Conservation (phyloP, 805 yeast genomes). For the Yarrowia sp. region DNA sequence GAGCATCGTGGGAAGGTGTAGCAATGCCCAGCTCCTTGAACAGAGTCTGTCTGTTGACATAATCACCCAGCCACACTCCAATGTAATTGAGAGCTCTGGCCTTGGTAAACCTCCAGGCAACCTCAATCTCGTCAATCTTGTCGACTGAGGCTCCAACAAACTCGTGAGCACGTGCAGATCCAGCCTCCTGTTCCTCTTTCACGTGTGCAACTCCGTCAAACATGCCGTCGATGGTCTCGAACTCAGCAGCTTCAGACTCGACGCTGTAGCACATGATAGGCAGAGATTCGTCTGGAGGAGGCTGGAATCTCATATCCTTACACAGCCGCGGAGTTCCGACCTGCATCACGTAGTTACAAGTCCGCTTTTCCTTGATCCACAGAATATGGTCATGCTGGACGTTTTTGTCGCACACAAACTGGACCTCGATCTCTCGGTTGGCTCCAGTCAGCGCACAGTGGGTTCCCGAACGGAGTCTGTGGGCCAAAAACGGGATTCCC, state of each 20-base stretch:
- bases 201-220: conserved; percentile 17
- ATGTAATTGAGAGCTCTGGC: conserved; percentile 33
- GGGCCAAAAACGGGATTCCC: conserved; percentile 48
- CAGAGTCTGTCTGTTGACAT: conserved; percentile 8
- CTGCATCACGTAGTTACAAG: conserved; percentile 64
- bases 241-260: conserved; percentile 2
- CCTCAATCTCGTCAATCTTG: conserved; percentile 24
- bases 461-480: conserved; percentile 59
- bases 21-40: conserved; percentile 30
- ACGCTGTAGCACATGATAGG: conserved; percentile 41
- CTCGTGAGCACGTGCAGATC: conserved; percentile 7
- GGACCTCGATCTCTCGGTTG: conserved; percentile 62
- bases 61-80: conserved; percentile 24
- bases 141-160: background rate
- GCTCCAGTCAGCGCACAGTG: conserved; percentile 64
- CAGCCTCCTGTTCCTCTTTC: conserved; percentile 25
- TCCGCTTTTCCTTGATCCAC: conserved; percentile 59
- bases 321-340: conserved; percentile 63
- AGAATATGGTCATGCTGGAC: conserved; percentile 47
- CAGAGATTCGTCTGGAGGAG: conserved; percentile 45
- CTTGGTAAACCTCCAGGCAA: conserved; percentile 25
- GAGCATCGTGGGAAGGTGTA: conserved; percentile 21
- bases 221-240: conserved; percentile 33
- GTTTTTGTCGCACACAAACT: conserved; percentile 61
- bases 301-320: conserved; percentile 49